Percentiles rank a stretch among this genome's conserved stretches.
These are phyloP conservation scores for Dactylorhiza incarnata DNA, from an alignment of 106 monocot genomes.

Conservation along the genomic window DNA sequence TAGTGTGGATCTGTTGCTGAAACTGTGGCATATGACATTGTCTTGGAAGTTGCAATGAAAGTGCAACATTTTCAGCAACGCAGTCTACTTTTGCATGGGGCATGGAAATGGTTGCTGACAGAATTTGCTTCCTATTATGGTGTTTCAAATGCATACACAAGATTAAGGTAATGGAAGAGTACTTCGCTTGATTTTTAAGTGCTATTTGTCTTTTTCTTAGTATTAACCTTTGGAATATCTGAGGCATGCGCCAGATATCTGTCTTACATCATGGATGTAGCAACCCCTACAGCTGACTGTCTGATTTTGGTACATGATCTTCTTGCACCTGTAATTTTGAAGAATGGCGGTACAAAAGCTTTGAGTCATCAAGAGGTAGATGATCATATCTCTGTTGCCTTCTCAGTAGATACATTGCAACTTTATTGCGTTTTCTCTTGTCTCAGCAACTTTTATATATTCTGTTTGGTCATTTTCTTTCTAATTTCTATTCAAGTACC, in stretches of 20 bases:
- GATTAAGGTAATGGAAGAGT: constrained; percentile 49
- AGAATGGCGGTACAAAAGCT: constrained; percentile 41
- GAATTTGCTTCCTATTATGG: constrained; percentile 98
- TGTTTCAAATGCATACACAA: constrained; percentile 91
- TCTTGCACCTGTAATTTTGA: constrained; percentile 70
- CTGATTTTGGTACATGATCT: constrained; percentile 74
- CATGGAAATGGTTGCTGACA: constrained; percentile 91
- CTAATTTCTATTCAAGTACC: background rate
- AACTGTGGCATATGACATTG: constrained; percentile 93
- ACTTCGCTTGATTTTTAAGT: background rate
- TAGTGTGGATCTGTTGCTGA: constrained; percentile 97
- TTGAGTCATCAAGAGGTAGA: constrained; percentile 98
- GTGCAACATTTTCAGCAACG: constrained; percentile 77
- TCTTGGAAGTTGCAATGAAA: constrained; percentile 96
- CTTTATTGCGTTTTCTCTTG: background rate
- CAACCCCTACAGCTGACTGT: constrained; percentile 93
- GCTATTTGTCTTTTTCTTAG: background rate
- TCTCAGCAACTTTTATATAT: background rate
- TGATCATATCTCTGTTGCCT: background rate
- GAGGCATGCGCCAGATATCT: constrained; percentile 48
- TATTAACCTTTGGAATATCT: background rate
- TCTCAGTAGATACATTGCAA: background rate
- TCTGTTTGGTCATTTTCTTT: background rate
- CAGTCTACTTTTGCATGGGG: constrained; percentile 76
- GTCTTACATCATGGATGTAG: constrained; percentile 98